Conservation (phyloP, 805 yeast species). For the Ogataea allantospora region DNA sequence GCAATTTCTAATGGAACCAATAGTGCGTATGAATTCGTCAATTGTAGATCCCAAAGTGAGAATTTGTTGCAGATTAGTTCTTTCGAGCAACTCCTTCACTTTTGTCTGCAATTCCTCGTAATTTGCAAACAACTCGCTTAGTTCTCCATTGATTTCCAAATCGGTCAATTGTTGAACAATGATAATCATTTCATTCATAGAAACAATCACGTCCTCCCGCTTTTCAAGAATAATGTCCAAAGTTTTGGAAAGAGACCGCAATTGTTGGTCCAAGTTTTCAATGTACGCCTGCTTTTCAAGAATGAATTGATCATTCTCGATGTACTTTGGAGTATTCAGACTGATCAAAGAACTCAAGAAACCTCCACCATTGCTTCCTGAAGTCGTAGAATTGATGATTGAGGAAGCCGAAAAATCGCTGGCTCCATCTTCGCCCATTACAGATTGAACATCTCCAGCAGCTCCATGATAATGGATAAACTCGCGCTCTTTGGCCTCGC, state of each 20-base stretch:
- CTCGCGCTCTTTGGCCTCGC: slow-evolving; percentile 71
- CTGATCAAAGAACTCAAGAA: slow-evolving; percentile 71
- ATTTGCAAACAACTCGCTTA: slow-evolving; percentile 61
- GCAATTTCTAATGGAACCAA: slow-evolving; percentile 70
- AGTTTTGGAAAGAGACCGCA: slow-evolving; percentile 65
- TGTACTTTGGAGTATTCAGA: slow-evolving; percentile 57
- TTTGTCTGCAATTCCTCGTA: slow-evolving; percentile 72
- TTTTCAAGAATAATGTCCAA: slow-evolving; percentile 73
- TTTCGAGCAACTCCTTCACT: slow-evolving; percentile 68
- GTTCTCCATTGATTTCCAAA: slow-evolving; percentile 67
- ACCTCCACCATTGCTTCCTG: slow-evolving; percentile 42
- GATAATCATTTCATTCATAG: slow-evolving; percentile 62
- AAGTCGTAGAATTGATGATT: slow-evolving; percentile 23
- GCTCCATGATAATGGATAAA: slow-evolving; percentile 35
- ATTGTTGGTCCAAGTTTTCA: slow-evolving; percentile 69
- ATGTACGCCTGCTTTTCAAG: slow-evolving; percentile 64
- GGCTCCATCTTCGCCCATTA: slow-evolving; percentile 18
- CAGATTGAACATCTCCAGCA: slow-evolving; percentile 33
- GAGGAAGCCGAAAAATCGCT: slow-evolving; percentile 30
- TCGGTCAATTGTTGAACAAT: slow-evolving; percentile 61
- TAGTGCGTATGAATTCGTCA: slow-evolving; percentile 80
- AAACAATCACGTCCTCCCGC: slow-evolving; percentile 66
- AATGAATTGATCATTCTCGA: slow-evolving; percentile 80
- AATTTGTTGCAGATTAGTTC: slow-evolving; percentile 81
- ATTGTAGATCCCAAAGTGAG: slow-evolving; percentile 81